These are phyloP conservation scores for Trematosphaeria pertusa DNA, from an alignment of 2,329 filamentous ascomycete genomes.

Conservation along the genomic window DNA sequence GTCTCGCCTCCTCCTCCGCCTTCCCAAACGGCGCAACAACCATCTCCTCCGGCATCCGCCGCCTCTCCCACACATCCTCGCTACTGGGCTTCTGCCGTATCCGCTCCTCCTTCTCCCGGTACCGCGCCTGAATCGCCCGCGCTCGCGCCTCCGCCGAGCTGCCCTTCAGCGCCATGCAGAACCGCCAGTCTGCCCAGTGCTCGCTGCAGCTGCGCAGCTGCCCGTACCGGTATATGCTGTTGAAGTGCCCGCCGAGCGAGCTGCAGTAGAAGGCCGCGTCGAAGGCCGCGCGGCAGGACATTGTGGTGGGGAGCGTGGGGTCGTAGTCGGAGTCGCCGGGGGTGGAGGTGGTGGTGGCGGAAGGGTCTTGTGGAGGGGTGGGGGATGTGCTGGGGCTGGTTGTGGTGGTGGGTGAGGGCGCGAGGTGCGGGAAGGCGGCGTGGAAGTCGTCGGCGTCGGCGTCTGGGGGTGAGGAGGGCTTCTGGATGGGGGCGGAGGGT, in stretches of 20 bases:
- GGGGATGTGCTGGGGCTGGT: slow-evolving; percentile 15
- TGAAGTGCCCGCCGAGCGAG: slow-evolving; percentile 88
- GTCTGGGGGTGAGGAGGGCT: slow-evolving; percentile 46
- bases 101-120: slow-evolving; percentile 70
- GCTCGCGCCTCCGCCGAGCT: slow-evolving; percentile 65
- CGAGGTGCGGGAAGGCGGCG: slow-evolving; percentile 59
- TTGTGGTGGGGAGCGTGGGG: slow-evolving; percentile 70
- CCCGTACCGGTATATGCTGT: slow-evolving; percentile 88
- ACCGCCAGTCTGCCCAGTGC: slow-evolving; percentile 94
- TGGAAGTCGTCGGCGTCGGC: slow-evolving; percentile 62
- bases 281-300: slow-evolving; percentile 91
- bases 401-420: slow-evolving; percentile 33
- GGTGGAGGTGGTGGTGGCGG: slow-evolving; percentile 17
- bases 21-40: slow-evolving; percentile 34
- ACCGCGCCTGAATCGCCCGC: slow-evolving; percentile 68
- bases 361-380: too few relatives aligned
- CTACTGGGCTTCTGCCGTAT: slow-evolving; percentile 76
- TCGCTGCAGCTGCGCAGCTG: slow-evolving; percentile 77
- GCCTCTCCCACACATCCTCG: slow-evolving; percentile 87
- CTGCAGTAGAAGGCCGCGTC: slow-evolving; percentile 95
- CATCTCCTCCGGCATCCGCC: slow-evolving; percentile 57
- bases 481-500: slow-evolving; percentile 25
- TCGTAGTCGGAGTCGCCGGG: slow-evolving; percentile 24
- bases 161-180: slow-evolving; percentile 85
- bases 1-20: slow-evolving; percentile 17